Conservation (phyloP, 306 rosid species). For the Medicago lupulina region DNA sequence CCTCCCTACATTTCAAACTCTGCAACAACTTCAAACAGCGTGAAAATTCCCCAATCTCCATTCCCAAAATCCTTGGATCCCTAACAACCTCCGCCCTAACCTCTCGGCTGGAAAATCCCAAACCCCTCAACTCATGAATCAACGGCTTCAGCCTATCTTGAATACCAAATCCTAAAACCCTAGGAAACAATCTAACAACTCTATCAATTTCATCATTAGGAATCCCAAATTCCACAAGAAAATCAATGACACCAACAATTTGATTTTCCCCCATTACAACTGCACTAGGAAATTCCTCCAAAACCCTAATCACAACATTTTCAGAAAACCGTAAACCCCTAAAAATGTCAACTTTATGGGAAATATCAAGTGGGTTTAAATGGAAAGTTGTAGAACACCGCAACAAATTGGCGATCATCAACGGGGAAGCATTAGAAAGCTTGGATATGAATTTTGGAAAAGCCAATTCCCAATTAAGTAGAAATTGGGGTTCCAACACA, state of each 20-base stretch:
- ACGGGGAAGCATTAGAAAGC: slow-evolving; percentile 44
- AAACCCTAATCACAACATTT: slow-evolving; percentile 44
- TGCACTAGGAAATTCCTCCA: slow-evolving; percentile 63
- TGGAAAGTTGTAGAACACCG: slow-evolving; percentile 57
- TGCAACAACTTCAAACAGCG: slow-evolving; percentile 60
- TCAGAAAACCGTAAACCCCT: slow-evolving; percentile 60
- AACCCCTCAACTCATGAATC: slow-evolving; percentile 58
- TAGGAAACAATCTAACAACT: slow-evolving; percentile 56
- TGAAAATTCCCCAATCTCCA: slow-evolving; percentile 78
- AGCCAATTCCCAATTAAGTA: slow-evolving; percentile 54
- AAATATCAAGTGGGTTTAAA: slow-evolving; percentile 49
- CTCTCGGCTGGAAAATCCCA: slow-evolving; percentile 61
- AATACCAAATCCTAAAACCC: slow-evolving; percentile 65
- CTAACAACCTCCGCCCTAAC: slow-evolving; percentile 56
- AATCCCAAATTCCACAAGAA: slow-evolving; percentile 56
- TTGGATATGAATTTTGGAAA: slow-evolving; percentile 44
- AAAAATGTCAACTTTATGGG: slow-evolving; percentile 41
- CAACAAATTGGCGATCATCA: slow-evolving; percentile 55
- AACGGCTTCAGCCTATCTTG: slow-evolving; percentile 65
- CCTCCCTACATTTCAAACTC: slow-evolving; percentile 70
- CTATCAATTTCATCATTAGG: slow-evolving; percentile 52
- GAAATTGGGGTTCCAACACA: slow-evolving; percentile 60
- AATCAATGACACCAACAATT: slow-evolving; percentile 45
- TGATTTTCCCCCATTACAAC: slow-evolving; percentile 50
- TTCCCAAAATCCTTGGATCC: slow-evolving; percentile 70